phyloP scores from a whole-genome alignment of 371 early-diverging fungal genomes.

The Globomyces sp. region DNA sequence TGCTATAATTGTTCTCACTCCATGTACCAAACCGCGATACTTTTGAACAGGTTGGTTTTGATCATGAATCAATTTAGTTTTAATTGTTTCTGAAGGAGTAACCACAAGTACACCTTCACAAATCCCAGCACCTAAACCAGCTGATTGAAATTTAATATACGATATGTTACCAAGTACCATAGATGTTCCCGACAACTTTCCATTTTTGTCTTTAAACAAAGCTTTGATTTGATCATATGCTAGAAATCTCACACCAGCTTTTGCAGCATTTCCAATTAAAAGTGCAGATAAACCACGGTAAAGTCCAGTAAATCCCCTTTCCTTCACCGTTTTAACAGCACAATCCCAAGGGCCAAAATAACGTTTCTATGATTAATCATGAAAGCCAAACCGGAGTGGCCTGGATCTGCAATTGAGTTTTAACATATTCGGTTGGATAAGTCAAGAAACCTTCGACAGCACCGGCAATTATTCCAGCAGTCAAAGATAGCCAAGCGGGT shows the following conservation, averaged over 20 bases:
- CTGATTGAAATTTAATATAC: slow-evolving; percentile 23
- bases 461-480: slow-evolving; percentile 84
- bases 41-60: slow-evolving; percentile 61
- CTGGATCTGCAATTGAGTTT: slow-evolving; percentile 90
- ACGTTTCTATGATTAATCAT: slow-evolving; percentile 13
- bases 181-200: slow-evolving; percentile 57
- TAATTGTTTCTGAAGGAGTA: slow-evolving; percentile 86
- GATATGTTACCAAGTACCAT: slow-evolving; percentile 16
- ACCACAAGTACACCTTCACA: slow-evolving; percentile 81
- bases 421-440: slow-evolving; percentile 91
- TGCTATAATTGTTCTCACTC: slow-evolving; percentile 60
- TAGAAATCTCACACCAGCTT: slow-evolving; percentile 88
- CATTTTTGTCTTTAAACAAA: slow-evolving; percentile 65
- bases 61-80: slow-evolving; percentile 84
- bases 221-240: slow-evolving; percentile 83
- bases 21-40: slow-evolving; percentile 80
- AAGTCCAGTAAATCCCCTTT: slow-evolving; percentile 68
- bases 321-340: slow-evolving; percentile 55
- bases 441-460: slow-evolving; percentile 83
- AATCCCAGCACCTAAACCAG: slow-evolving; percentile 89
- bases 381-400: slow-evolving; percentile 20
- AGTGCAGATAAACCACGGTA: slow-evolving; percentile 83
- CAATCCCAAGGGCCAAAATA: slow-evolving; percentile 84
- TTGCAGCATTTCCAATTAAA: slow-evolving; percentile 85
- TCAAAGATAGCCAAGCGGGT: slow-evolving; percentile 23